Base-by-base conservation (phyloP, 2,329 filamentous ascomycete genomes). In the Botrytis elliptica region DNA sequence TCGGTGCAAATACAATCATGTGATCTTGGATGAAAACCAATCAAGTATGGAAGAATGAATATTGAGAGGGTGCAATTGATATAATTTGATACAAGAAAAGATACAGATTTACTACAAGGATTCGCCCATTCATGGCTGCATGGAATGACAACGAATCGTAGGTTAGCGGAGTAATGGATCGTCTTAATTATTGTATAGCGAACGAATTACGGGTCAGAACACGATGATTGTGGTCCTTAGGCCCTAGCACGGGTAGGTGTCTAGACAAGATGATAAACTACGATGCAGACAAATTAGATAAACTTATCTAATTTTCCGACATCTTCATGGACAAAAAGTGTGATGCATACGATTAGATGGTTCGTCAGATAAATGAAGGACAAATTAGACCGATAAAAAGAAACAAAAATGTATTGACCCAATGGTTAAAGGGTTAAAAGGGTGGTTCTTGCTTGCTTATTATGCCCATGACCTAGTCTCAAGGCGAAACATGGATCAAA, bases 61-160 rank as follows among this genome's bases (percentile, higher is more conserved):
- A 71, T 71, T 71, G 57, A 44, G 29, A 44, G 42, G 42, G 16
- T 63, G 33, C 20, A 49, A 71, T 49, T 52, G 69, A 63, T 64
- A 57, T 57, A 68, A 68, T 57, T 68, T 57, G 66, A 68, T 42
- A 57, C 49, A 57, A 1, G 46, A 67, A 29, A 68, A 29, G 22
- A 55, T 72, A 68, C 38, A 38, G 59, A 64, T 57, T 52, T 64
- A 40, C 22, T 64, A 38, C 70, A 72, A 72, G 70, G 70, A 60
- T 72, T 18, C 29, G 46, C 52, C 38, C 62, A 66, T 59, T 49
- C 40, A 60, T 68, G 52, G 49, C 40, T 68, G 70, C 70, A 72
- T 72, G 40, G 29, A 33, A 36, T 72, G 70, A 72, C 64, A 72
- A n/a, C 70, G 70, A 72, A 72, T 72, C 63, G 52, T 60, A 49